Conservation (phyloP, 2,329 filamentous ascomycete genomes). For the Chrysosporium keratinophilum region DNA sequence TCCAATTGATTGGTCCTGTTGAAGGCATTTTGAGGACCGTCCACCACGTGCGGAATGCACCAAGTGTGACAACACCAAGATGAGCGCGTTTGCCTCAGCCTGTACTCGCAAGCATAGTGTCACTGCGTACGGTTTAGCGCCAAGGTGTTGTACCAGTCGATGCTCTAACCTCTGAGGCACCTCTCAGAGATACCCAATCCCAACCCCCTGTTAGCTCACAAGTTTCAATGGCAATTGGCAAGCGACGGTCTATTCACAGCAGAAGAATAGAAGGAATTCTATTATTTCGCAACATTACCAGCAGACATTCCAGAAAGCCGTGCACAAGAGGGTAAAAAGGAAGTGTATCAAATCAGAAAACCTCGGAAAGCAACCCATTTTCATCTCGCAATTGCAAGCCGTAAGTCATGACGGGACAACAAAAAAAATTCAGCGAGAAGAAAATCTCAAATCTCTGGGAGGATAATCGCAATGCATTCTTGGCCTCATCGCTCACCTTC, state of each 20-base stretch:
- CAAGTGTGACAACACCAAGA: too few species aligned
- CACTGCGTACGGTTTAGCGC: too few species aligned
- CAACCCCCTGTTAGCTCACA: too few species aligned
- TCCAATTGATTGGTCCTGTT: too few species aligned
- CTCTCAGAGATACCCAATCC: too few species aligned
- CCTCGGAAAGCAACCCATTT: constrained; percentile 6
- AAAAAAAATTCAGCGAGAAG: not conserved
- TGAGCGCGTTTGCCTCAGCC: too few species aligned
- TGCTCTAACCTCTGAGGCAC: too few species aligned
- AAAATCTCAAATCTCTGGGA: not conserved
- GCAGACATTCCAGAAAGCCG: constrained; percentile 1
- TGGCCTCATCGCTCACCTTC: constrained; percentile 24
- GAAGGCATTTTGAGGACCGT: too few species aligned
- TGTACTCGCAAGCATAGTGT: too few species aligned
- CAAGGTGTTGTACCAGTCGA: too few species aligned
- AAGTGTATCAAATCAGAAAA: not conserved
- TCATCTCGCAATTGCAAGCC: constrained; percentile 12
- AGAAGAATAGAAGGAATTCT: constrained; percentile 1
- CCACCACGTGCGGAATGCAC: too few species aligned
- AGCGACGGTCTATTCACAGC: not conserved
- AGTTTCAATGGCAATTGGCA: too few species aligned
- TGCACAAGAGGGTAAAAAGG: not conserved
- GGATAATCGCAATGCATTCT: not conserved
- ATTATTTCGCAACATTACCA: constrained; percentile 3
- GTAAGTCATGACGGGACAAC: constrained; percentile 8